Conservation (phyloP, 1,139 yeast species). For the Kurtzmaniella quercitrusa region DNA sequence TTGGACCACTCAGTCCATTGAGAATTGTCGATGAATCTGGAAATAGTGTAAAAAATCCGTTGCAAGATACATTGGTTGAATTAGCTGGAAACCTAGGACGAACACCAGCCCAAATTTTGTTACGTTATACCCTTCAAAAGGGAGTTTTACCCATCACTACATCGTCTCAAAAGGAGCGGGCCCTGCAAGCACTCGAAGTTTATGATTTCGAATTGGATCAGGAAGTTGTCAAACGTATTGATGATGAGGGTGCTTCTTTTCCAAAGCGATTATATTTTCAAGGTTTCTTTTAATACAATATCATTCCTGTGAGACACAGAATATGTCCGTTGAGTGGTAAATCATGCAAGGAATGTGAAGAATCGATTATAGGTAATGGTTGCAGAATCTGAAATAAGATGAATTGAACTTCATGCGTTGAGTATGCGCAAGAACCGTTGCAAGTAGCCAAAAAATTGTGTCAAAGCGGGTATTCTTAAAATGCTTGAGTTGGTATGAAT, state of each 20-base stretch:
- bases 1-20: constrained; percentile 24
- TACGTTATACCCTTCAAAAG: constrained; percentile 64
- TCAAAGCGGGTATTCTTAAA: too few relatives aligned
- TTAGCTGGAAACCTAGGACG: constrained; percentile 52
- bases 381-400: too few relatives aligned
- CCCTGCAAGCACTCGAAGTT: constrained; percentile 50
- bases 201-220: constrained; percentile 37
- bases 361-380: too few relatives aligned
- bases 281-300: constrained; percentile 1
- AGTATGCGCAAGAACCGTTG: too few relatives aligned
- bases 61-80: constrained; percentile 32
- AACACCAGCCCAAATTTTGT: constrained; percentile 57
- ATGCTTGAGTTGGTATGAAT: too few relatives aligned
- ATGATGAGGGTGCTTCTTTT: constrained; percentile 19
- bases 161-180: constrained; percentile 55
- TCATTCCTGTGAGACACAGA: neutral
- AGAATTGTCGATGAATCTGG: constrained; percentile 16
- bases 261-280: constrained; percentile 6
- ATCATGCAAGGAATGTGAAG: too few relatives aligned
- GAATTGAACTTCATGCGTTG: too few relatives aligned
- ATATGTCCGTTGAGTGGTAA: neutral
- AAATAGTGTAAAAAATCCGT: constrained; percentile 18
- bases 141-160: constrained; percentile 74
- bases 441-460: too few relatives aligned
- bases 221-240: constrained; percentile 27